Conservation (phyloP, 169 alveolate species). For the Plasmodium vivax region DNA sequence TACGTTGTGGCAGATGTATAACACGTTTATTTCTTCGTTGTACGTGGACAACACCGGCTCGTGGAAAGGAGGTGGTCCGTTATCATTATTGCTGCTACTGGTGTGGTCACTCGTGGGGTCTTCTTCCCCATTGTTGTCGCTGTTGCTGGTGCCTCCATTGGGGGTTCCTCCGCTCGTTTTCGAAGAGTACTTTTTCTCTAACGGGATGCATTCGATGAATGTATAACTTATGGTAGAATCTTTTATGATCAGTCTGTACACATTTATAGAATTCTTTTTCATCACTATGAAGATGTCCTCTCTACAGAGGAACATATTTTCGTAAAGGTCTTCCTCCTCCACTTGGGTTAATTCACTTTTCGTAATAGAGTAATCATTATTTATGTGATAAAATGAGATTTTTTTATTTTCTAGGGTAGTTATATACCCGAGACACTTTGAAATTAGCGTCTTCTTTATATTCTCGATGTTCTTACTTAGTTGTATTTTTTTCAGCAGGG, state of each 20-base stretch:
- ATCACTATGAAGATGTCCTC: conserved; percentile 28
- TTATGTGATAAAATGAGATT: conserved; percentile 33
- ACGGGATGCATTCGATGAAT: conserved; percentile 13
- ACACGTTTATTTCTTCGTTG: conserved; percentile 42
- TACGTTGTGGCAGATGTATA: conserved; percentile 42
- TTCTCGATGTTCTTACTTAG: conserved; percentile 42
- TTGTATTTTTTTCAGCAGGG: conserved; percentile 30
- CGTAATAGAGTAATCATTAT: conserved; percentile 30
- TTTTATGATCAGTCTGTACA: conserved; percentile 19
- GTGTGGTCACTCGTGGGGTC: not conserved
- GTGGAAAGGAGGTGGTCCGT: not conserved
- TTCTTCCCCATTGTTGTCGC: not conserved
- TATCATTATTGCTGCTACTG: not conserved
- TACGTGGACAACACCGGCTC: conserved; percentile 46
- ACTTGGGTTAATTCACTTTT: conserved; percentile 28
- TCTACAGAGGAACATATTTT: conserved; percentile 45
- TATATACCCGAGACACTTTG: conserved; percentile 31
- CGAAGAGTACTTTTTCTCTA: not conserved
- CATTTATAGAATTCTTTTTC: conserved; percentile 29
- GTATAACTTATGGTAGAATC: conserved; percentile 15
- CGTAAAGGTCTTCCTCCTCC: conserved; percentile 11
- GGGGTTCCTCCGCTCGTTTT: not conserved
- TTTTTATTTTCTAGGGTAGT: conserved; percentile 62
- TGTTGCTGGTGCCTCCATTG: not conserved
- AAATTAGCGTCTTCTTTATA: conserved; percentile 44